These are phyloP conservation scores for Phytopythium aichiense DNA, from an alignment of 352 stramenopile species.

Conservation along the genomic window DNA sequence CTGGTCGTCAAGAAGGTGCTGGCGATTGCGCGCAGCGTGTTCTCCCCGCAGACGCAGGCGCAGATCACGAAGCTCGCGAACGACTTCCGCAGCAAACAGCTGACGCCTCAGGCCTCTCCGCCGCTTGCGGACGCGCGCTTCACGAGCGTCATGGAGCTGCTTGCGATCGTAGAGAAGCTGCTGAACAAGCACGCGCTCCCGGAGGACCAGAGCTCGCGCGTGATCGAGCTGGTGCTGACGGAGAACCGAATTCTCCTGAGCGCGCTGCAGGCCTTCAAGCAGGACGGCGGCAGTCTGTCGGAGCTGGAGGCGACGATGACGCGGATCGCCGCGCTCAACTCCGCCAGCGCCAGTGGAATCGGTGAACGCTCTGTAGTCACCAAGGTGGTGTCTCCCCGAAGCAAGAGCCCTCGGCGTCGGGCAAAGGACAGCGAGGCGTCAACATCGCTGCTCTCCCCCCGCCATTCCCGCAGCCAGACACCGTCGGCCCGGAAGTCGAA, in stretches of 20 bases:
- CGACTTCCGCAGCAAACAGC: slow-evolving; percentile 16
- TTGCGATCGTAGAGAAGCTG: slow-evolving; percentile 43
- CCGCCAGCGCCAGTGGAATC: background rate
- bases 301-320: slow-evolving; percentile 54
- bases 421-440: background rate
- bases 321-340: slow-evolving; percentile 34
- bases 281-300: slow-evolving; percentile 26
- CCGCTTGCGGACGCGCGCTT: slow-evolving; percentile 10
- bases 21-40: slow-evolving; percentile 46
- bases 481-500: background rate
- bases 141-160: slow-evolving; percentile 41
- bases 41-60: slow-evolving; percentile 50
- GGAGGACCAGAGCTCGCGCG: slow-evolving; percentile 44
- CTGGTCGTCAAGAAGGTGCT: slow-evolving; percentile 52
- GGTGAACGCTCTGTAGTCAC: slow-evolving; percentile 4
- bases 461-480: background rate
- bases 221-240: slow-evolving; percentile 41
- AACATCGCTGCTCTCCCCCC: background rate
- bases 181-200: slow-evolving; percentile 55
- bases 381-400: slow-evolving; percentile 2
- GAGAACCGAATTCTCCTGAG: slow-evolving; percentile 53
- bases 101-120: background rate
- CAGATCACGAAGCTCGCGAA: slow-evolving; percentile 37
- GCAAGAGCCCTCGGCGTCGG: slow-evolving; percentile 10
- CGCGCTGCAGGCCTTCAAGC: slow-evolving; percentile 47